Percentiles rank a stretch among this genome's conserved stretches.
Evolutionary conservation across 495 filamentous ascomycete species (phyloP).

Genomic region (Aeminium ludgeri): DNA sequence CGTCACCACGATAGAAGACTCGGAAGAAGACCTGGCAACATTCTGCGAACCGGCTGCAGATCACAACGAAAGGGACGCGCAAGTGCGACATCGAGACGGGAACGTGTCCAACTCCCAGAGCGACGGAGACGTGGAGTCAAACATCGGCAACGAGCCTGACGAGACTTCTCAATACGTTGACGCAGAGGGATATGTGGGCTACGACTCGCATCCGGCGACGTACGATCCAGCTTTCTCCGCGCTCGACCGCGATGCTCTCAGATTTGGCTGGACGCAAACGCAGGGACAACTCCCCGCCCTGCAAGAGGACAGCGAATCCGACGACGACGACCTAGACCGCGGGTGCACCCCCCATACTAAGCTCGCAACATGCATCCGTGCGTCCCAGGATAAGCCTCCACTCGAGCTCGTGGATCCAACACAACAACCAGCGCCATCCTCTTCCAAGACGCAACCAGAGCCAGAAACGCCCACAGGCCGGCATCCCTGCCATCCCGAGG

Average conservation of each 20-base stretch:
- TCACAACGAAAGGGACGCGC: not conserved
- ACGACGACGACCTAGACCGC: conserved; percentile 3
- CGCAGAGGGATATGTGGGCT: not conserved
- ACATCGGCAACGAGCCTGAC: too few species aligned
- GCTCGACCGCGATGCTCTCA: conserved; percentile 11
- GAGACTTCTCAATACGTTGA: not conserved
- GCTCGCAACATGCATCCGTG: too few species aligned
- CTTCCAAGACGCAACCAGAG: too few species aligned
- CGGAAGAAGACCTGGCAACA: conserved; percentile 3
- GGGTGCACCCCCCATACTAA: not conserved
- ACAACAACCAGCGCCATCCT: too few species aligned
- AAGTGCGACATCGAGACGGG: not conserved
- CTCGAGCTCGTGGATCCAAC: too few species aligned
- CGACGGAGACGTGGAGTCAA: not conserved
- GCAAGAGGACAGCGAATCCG: conserved; percentile 2
- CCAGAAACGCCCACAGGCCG: too few species aligned
- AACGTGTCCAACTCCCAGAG: not conserved
- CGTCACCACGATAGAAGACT: conserved; percentile 4
- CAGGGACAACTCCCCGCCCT: not conserved
- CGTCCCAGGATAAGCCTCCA: too few species aligned
- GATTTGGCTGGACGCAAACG: conserved; percentile 9
- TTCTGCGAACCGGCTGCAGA: not conserved
- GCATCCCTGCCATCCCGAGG: too few species aligned
- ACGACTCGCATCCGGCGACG: conserved; percentile 1
- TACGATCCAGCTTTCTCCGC: conserved; percentile 11